A percentile compares a stretch with the other conserved stretches of the same genome.
Evolutionary conservation across 2,329 filamentous ascomycete species (phyloP).

Genomic region (Colletotrichum horii): DNA sequence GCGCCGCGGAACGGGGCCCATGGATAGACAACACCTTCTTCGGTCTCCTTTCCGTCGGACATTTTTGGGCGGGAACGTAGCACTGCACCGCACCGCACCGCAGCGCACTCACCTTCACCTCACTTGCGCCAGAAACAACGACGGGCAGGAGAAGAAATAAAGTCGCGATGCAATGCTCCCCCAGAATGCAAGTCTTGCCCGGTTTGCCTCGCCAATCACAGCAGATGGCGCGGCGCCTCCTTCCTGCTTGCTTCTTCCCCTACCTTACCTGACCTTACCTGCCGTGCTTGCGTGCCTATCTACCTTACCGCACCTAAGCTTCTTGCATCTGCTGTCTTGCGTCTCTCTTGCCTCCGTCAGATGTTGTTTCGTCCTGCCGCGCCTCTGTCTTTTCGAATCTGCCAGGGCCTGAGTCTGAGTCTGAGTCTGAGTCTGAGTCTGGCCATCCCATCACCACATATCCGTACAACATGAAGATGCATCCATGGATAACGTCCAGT

Average conservation of each 20-base stretch:
- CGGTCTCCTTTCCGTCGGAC: not conserved
- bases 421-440: too few relatives aligned
- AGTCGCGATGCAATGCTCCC: not conserved
- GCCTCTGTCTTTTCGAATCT: not conserved
- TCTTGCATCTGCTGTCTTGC: not conserved
- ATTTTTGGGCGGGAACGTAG: not conserved
- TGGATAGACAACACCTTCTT: not conserved
- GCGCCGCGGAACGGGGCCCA: too few relatives aligned
- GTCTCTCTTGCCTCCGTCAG: not conserved
- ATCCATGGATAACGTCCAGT: not conserved
- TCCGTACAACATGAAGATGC: not conserved
- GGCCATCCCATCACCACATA: not conserved
- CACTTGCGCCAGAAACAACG: not conserved
- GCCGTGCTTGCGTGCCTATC: not conserved
- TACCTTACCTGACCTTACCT: not conserved
- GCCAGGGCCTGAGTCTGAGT: not conserved
- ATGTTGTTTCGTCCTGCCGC: not conserved
- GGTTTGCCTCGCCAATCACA: not conserved
- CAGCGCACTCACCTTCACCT: not conserved
- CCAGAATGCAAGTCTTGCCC: not conserved
- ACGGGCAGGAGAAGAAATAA: not conserved
- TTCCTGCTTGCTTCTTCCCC: constrained; percentile 4
- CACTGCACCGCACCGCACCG: not conserved
- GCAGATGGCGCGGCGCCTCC: not conserved
- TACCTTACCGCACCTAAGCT: not conserved